A percentile compares a stretch with the other conserved stretches of the same genome.
Evolutionary conservation across 2,329 filamentous ascomycete genomes (phyloP).

Genomic region (Pseudofabraea citricarpa): DNA sequence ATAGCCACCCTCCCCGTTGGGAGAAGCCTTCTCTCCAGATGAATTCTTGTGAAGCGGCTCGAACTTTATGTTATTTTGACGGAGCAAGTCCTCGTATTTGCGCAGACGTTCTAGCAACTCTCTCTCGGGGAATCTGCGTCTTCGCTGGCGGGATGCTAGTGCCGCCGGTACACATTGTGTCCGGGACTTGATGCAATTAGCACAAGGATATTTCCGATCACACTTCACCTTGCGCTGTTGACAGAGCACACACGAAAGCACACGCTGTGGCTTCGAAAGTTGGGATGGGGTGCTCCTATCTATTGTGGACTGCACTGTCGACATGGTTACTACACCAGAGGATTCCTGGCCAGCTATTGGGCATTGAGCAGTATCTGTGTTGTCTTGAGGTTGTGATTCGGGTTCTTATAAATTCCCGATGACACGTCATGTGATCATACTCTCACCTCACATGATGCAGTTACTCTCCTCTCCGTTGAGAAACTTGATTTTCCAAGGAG

Average conservation of each 20-base stretch:
- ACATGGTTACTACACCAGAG: no score
- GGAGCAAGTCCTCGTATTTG: conserved; percentile 25
- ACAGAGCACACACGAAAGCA: conserved; percentile 58
- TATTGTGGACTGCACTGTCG: no score
- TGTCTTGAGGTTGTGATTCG: no score
- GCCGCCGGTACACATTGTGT: conserved; percentile 57
- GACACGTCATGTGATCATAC: no score
- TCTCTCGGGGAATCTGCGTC: conserved; percentile 29
- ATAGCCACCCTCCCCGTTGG: conserved; percentile 10
- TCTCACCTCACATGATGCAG: no score
- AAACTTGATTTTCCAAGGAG: no score
- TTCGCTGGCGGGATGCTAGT: conserved; percentile 57
- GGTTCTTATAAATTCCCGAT: no score
- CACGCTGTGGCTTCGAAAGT: conserved; percentile 12
- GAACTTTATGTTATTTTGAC: conserved; percentile 22
- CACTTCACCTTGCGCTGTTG: conserved; percentile 74
- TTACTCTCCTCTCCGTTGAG: no score
- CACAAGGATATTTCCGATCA: conserved; percentile 67
- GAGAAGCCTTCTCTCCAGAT: conserved; percentile 13
- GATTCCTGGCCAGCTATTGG: no score
- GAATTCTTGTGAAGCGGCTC: conserved; percentile 23
- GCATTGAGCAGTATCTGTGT: no score
- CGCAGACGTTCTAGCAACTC: conserved; percentile 23
- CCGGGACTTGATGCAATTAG: conserved; percentile 59
- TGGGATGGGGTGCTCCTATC: conserved; percentile 5